These are phyloP conservation scores for Termitomyces sp. DNA, from an alignment of 768 basidiomycete genomes.

Conservation along the genomic window DNA sequence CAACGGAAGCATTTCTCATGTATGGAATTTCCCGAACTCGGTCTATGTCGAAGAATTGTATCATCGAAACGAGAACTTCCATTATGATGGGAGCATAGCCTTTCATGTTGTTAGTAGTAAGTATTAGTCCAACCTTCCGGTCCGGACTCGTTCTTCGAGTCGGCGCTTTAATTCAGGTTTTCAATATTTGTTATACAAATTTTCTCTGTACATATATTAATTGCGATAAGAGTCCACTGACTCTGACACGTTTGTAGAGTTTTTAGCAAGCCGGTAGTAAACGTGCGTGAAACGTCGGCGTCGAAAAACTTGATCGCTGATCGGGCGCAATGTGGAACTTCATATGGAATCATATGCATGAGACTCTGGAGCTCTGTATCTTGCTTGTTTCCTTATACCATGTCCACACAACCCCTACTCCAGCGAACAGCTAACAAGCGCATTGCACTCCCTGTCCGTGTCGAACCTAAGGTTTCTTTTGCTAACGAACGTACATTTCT, in stretches of 20 bases:
- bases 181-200: too few species aligned
- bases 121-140: neutral
- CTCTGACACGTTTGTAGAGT: neutral
- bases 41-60: too few species aligned
- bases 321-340: neutral
- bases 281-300: neutral
- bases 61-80: neutral
- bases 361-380: neutral
- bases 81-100: too few species aligned
- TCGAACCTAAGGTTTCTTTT: constrained; percentile 93
- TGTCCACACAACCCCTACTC: constrained; percentile 97
- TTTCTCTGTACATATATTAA: neutral
- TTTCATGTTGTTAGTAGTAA: too few species aligned
- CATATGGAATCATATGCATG: neutral
- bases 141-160: too few species aligned
- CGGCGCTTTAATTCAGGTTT: neutral
- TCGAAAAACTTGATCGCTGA: neutral
- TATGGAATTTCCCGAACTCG: neutral
- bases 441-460: constrained; percentile 92
- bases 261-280: neutral
- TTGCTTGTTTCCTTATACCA: constrained; percentile 23
- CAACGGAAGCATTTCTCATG: neutral
- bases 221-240: neutral
- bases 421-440: constrained; percentile 93
- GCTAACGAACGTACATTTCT: constrained; percentile 95